Evolutionary conservation across 768 basidiomycete species (phyloP).

Genomic region (Mycena maculata): DNA sequence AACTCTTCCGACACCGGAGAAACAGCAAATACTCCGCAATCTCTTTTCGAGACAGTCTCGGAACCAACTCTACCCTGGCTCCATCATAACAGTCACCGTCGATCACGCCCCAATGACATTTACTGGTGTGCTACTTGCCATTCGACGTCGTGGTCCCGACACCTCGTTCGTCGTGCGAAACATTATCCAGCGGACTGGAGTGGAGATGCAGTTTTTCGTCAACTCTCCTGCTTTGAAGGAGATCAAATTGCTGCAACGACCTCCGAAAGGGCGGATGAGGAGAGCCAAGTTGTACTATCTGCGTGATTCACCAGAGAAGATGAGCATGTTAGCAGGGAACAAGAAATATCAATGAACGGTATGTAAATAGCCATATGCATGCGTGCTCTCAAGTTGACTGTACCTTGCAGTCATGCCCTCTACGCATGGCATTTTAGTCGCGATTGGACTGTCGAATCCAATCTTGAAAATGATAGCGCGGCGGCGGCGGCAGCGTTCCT

Average conservation of each 20-base stretch:
- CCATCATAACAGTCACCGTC: conserved; percentile 84
- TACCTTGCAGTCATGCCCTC: too few relatives aligned
- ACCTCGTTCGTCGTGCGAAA: conserved; percentile 92
- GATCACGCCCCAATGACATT: conserved; percentile 85
- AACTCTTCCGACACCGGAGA: conserved; percentile 73
- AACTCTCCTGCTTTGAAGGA: conserved; percentile 89
- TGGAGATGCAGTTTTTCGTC: conserved; percentile 93
- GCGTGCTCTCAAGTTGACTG: not conserved
- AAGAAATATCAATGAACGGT: conserved; percentile 46
- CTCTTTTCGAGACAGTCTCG: conserved; percentile 81
- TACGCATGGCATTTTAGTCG: too few relatives aligned
- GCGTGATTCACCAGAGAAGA: conserved; percentile 85
- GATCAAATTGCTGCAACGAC: conserved; percentile 80
- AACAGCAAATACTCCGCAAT: conserved; percentile 72
- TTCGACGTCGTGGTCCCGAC: conserved; percentile 86
- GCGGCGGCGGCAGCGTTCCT: too few relatives aligned
- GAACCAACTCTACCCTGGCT: conserved; percentile 80
- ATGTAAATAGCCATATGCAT: not conserved
- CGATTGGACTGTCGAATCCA: too few relatives aligned
- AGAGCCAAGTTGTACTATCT: conserved; percentile 88
- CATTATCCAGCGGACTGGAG: conserved; percentile 89
- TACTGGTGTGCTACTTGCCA: conserved; percentile 88
- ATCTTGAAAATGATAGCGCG: too few relatives aligned
- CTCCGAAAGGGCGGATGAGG: conserved; percentile 71
- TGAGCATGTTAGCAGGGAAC: conserved; percentile 74